Evolutionary conservation across 2,329 filamentous ascomycete species (phyloP), one percentile per base, ranked within the genome.

Genomic region (Aspergillus sp.): DNA sequence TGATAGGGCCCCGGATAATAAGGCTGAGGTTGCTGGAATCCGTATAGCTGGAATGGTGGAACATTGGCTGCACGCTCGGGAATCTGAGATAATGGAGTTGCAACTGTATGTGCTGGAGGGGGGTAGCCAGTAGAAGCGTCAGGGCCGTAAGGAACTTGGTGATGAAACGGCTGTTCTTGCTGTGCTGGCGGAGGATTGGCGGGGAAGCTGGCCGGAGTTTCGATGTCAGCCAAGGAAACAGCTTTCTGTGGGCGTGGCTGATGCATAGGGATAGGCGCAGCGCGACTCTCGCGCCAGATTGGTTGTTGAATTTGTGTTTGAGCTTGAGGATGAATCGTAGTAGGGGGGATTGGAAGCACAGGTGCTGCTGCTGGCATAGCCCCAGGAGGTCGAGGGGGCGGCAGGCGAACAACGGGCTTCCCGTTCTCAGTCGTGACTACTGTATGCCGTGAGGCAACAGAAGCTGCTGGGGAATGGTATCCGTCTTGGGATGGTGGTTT

Each of bases 221-320:
- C 95, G 68, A 98, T 97, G 70, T 92, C 93, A 60, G 92, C 91
- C 61, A 98, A 88, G 9, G 93, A 97, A 34, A 98, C 92, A 6
- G 93, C 85, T 82, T 98, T 98, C 76, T 98, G 93, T 8, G 95
- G 94, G 56, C 92, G 90, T 60, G 95, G 95, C 75, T 98, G 95
- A 74, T 98, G 92, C 88, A 98, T 97, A 0, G 92, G 85, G 19
- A 88, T 84, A 47, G 84, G 83, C 19, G 80, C 81, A 49, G 84
- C 83, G 68, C 85, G 87, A 67, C 85, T 87, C 73, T 88, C 87
- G 54, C 84, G 83, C 73, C 82, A 86, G 1, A 82, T 76, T 8
- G 84, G 84, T 65, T 84, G 83, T 66, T 84, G 83, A 28, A 84
- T 82, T 52, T 83, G 78, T 49, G 82, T 80, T 63, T 83, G 85